Evolutionary conservation across 768 basidiomycete genomes (phyloP).

Genomic region (Fistulinella prunicolor): DNA sequence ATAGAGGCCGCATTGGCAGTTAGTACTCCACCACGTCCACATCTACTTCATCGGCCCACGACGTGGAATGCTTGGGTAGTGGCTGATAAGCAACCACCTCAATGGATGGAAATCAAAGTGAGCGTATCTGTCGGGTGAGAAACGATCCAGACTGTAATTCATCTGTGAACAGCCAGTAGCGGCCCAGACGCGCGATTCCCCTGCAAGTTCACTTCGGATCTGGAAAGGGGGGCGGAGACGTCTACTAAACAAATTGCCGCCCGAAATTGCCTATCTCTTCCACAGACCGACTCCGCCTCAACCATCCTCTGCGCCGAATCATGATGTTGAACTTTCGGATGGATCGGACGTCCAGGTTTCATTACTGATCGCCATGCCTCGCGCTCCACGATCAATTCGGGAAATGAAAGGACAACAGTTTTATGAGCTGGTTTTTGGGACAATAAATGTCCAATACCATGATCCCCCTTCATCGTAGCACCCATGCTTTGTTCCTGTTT

Average conservation of each 20-base stretch:
- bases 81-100: slow-evolving; percentile 1
- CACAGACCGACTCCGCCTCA: slow-evolving; percentile 14
- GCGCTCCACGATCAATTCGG: slow-evolving; percentile 1
- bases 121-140: slow-evolving; percentile 17
- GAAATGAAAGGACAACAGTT: neutral
- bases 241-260: slow-evolving; percentile 17
- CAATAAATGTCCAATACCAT: slow-evolving; percentile 17
- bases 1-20: slow-evolving; percentile 23
- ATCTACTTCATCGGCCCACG: slow-evolving; percentile 13
- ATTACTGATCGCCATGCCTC: slow-evolving; percentile 31
- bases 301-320: neutral
- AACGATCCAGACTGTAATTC: slow-evolving; percentile 2
- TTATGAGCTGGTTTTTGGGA: slow-evolving; percentile 29
- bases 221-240: slow-evolving; percentile 28
- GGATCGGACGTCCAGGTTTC: slow-evolving; percentile 27
- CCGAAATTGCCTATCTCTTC: slow-evolving; percentile 30
- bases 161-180: slow-evolving; percentile 25
- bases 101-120: slow-evolving; percentile 24
- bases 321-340: slow-evolving; percentile 9
- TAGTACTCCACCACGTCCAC: neutral
- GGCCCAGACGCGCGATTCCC: slow-evolving; percentile 5
- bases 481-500: no score
- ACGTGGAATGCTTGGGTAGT: slow-evolving; percentile 24
- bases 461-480: neutral
- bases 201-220: neutral